These are phyloP conservation scores for Candida anglica DNA, from an alignment of 805 yeast genomes.

Conservation along the genomic window DNA sequence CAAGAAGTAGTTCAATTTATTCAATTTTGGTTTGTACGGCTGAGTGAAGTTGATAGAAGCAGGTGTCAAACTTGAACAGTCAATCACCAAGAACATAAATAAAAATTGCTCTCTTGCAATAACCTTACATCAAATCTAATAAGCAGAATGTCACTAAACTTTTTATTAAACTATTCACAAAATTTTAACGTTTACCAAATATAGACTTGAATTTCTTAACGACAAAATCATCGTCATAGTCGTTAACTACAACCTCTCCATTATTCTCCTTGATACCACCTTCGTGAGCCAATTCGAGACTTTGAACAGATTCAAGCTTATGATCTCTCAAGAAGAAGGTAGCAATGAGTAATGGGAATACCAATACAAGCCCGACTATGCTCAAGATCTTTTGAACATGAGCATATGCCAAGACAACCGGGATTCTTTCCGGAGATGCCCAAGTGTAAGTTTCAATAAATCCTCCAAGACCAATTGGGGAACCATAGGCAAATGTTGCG, in stretches of 20 bases:
- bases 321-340: slow-evolving; percentile 49
- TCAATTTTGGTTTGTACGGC: no score
- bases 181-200: slow-evolving; percentile 6
- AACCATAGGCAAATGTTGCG: slow-evolving; percentile 45
- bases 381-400: slow-evolving; percentile 53
- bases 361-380: slow-evolving; percentile 36
- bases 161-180: no score
- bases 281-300: slow-evolving; percentile 10
- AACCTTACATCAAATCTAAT: no score
- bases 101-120: no score
- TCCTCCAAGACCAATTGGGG: slow-evolving; percentile 49
- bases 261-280: no score
- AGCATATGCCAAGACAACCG: slow-evolving; percentile 52
- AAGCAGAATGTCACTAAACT: no score
- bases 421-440: slow-evolving; percentile 57
- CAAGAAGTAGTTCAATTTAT: no score
- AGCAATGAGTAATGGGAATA: slow-evolving; percentile 19
- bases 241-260: neutral
- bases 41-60: no score
- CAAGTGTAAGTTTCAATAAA: slow-evolving; percentile 46
- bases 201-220: no score
- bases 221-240: neutral
- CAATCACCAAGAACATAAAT: no score
- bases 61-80: no score
- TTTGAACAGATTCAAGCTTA: slow-evolving; percentile 20